Base-by-base conservation (phyloP, 306 rosid species). In the Pachyrhizus erosus region DNA sequence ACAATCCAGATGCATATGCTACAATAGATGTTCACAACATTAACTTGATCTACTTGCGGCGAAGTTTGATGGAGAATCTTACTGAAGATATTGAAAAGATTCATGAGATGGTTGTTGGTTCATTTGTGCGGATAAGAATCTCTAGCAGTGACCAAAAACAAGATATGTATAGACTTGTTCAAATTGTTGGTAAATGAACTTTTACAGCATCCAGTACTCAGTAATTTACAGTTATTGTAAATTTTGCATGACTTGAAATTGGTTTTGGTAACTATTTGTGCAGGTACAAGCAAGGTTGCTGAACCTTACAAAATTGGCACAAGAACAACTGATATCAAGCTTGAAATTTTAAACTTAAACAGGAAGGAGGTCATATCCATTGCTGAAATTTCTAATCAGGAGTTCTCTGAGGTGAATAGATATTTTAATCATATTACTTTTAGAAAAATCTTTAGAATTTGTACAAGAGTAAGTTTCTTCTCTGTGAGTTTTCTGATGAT, bases 91-190 rank as follows among this genome's bases (percentile, higher is more conserved):
- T 69, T 64, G 91, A 93, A 57, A 96, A 83, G 77, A 87, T 91
- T 79, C 86, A 71, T 17, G 92, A 92, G 42, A 96, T 82, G 86
- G 96, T 91, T 78, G 91, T 90, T 78, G 99, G 98, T 77, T 92
- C 98, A 70, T 78, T 93, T 87, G 99, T 96, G 83, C 91, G 98
- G 82, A 91, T 93, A 83, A 90, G 90, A 89, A 74, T 92, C 73
- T 86, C 93, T 75, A 83, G 84, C 60, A 71, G 86, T 76, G 98
- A 92, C 82, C 88, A 88, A 77, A 96, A 93, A 86, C 96, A 88
- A 65, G 99, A 93, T 61, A 85, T 90, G 83, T 90, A 93, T 84
- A 91, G 99, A 89, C 98, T 96, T 90, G 99, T 92, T 67, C 98
- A 91, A 87, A 94, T 96, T 83, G 89, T 89, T 86, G 99, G 99